Evolutionary conservation across 768 basidiomycete genomes (phyloP).

Genomic region (Tylopilus sp.): DNA sequence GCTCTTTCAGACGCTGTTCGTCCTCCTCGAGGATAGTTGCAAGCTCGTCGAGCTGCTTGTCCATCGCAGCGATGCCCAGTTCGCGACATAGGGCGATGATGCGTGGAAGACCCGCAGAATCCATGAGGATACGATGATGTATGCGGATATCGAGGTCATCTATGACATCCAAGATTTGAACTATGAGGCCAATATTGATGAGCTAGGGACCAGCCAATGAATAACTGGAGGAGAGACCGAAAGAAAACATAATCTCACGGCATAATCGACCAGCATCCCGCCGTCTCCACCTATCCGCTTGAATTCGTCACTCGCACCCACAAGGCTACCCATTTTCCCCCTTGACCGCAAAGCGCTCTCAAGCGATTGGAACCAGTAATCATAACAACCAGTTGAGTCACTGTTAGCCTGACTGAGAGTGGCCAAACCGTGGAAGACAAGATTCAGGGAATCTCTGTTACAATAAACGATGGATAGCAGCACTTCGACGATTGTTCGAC

Average conservation of each 20-base stretch:
- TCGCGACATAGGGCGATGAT: conserved; percentile 67
- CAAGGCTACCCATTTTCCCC: conserved; percentile 92
- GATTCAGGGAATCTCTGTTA: conserved; percentile 55
- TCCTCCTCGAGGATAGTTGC: conserved; percentile 68
- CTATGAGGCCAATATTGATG: conserved; percentile 69
- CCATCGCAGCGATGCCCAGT: conserved; percentile 62
- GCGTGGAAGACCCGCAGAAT: conserved; percentile 73
- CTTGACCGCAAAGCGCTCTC: conserved; percentile 74
- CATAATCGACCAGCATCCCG: conserved; percentile 76
- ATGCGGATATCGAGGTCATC: conserved; percentile 83
- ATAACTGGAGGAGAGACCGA: background rate
- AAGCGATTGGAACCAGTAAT: conserved; percentile 86
- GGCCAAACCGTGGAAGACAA: conserved; percentile 76
- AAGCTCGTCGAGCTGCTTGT: conserved; percentile 62
- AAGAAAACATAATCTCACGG: conserved; percentile 48
- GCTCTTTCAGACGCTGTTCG: conserved; percentile 65
- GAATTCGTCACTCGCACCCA: conserved; percentile 93
- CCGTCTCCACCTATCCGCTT: conserved; percentile 63
- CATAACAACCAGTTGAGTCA: conserved; percentile 60
- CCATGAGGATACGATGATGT: conserved; percentile 87
- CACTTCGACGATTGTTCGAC: conserved; percentile 77
- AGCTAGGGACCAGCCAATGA: conserved; percentile 19
- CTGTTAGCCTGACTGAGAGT: conserved; percentile 63
- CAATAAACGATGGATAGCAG: conserved; percentile 70
- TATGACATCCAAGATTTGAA: conserved; percentile 56